phyloP scores from a whole-genome alignment of 2,329 filamentous ascomycete genomes.

The Mollisiaceae sp. region DNA sequence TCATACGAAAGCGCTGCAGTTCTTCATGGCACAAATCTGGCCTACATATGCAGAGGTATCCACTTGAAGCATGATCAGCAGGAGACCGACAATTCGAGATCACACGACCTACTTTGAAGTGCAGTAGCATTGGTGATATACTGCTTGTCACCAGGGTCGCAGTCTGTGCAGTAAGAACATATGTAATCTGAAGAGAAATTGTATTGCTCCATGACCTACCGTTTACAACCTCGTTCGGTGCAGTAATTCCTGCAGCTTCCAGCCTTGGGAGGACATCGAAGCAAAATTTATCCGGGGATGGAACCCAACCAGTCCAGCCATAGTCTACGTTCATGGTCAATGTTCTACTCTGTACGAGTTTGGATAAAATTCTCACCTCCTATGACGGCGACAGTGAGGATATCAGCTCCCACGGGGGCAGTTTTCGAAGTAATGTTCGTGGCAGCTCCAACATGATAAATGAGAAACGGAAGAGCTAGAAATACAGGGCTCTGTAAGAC shows the following conservation, averaged over 20 bases:
- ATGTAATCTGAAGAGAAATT: not conserved
- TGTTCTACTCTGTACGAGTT: not conserved
- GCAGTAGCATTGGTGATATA: slow-evolving; percentile 34
- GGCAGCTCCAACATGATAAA: not conserved
- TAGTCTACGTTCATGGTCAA: slow-evolving; percentile 24
- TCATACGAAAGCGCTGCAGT: slow-evolving; percentile 34
- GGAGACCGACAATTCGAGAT: not conserved
- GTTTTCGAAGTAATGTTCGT: not conserved
- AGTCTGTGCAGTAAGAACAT: slow-evolving; percentile 20
- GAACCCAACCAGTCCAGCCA: slow-evolving; percentile 38
- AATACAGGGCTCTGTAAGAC: not conserved
- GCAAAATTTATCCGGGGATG: slow-evolving; percentile 35
- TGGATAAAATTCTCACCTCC: not conserved
- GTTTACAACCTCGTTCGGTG: slow-evolving; percentile 34
- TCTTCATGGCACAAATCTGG: slow-evolving; percentile 34
- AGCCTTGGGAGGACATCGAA: slow-evolving; percentile 28
- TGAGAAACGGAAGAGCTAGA: not conserved
- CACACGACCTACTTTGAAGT: slow-evolving; percentile 27
- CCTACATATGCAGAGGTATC: slow-evolving; percentile 35
- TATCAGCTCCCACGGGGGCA: not conserved
- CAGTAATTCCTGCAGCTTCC: slow-evolving; percentile 27
- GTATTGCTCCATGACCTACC: not conserved
- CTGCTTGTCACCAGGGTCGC: slow-evolving; percentile 34
- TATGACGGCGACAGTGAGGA: not conserved
- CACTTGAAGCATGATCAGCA: slow-evolving; percentile 17